These are phyloP conservation scores for Geranium rotundifolium DNA, from an alignment of 345 rosid genomes.

Conservation along the genomic window DNA sequence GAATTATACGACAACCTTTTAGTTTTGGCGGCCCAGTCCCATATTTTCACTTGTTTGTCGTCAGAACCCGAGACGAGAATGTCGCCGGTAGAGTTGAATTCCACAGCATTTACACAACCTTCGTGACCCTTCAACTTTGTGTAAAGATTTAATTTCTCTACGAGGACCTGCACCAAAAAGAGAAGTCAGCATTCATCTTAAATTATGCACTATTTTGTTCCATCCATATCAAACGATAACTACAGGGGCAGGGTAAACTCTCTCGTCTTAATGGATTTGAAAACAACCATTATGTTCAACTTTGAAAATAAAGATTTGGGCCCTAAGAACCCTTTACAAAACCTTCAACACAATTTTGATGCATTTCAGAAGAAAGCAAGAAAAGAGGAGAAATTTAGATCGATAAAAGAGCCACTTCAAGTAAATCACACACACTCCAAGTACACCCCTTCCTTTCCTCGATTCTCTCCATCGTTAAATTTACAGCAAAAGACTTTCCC, in stretches of 20 bases:
- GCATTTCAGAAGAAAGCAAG: no score
- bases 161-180: constrained; percentile 22
- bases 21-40: constrained; percentile 33
- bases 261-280: not conserved
- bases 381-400: no score
- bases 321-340: no score
- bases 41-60: constrained; percentile 36
- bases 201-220: not conserved
- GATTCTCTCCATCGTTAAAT: no score
- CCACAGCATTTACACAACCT: constrained; percentile 49
- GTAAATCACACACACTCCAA: no score
- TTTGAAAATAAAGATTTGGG: no score
- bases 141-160: constrained; percentile 34
- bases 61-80: constrained; percentile 61
- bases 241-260: not conserved
- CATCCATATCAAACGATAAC: no score
- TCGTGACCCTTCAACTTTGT: constrained; percentile 42
- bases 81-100: constrained; percentile 41
- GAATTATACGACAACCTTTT: constrained; percentile 29
- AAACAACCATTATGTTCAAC: no score
- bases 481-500: no score
- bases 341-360: no score
- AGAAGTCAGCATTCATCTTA: not conserved
- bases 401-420: no score
- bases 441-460: no score